phyloP scores from a whole-genome alignment of 345 rosid genomes.

The Syzygium aromaticum region DNA sequence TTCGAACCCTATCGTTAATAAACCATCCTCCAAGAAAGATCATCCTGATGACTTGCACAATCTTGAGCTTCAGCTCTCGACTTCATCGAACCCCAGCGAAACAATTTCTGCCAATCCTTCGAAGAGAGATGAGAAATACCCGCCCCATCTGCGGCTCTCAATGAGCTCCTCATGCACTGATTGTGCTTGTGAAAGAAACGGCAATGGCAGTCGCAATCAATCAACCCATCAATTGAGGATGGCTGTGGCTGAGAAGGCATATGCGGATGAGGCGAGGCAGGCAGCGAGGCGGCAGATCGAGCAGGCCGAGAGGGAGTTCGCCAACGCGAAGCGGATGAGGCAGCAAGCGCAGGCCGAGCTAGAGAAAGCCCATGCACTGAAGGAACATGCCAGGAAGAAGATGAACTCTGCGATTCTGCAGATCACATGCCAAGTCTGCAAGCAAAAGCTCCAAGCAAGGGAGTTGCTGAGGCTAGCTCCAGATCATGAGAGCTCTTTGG shows the following conservation, averaged over 20 bases:
- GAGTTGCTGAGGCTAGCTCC: neutral
- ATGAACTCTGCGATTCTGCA: constrained; percentile 52
- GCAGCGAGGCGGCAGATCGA: constrained; percentile 64
- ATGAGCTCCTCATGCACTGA: constrained; percentile 18
- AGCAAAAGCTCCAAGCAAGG: constrained; percentile 41
- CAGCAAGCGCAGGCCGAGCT: constrained; percentile 77
- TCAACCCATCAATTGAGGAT: constrained; percentile 27
- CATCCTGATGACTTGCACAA: constrained; percentile 23
- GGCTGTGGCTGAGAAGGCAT: constrained; percentile 54
- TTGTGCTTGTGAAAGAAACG: neutral
- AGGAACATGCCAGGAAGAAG: constrained; percentile 56
- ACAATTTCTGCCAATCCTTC: constrained; percentile 11
- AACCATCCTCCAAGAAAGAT: constrained; percentile 8
- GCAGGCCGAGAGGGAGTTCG: constrained; percentile 71
- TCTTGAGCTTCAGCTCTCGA: constrained; percentile 59
- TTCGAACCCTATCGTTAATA: neutral
- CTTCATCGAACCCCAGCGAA: constrained; percentile 9
- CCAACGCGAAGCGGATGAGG: constrained; percentile 66
- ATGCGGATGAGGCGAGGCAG: constrained; percentile 55
- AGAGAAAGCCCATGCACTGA: constrained; percentile 51
- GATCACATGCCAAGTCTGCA: constrained; percentile 77
- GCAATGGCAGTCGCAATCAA: neutral
- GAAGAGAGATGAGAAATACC: constrained; percentile 22
- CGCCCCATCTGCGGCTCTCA: constrained; percentile 47
- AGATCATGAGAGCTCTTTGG: constrained; percentile 33